A percentile compares a stretch with the other conserved stretches of the same genome.
These are phyloP conservation scores for Blastobotrys arbuscula DNA, from an alignment of 1,139 yeast species.

Conservation along the genomic window DNA sequence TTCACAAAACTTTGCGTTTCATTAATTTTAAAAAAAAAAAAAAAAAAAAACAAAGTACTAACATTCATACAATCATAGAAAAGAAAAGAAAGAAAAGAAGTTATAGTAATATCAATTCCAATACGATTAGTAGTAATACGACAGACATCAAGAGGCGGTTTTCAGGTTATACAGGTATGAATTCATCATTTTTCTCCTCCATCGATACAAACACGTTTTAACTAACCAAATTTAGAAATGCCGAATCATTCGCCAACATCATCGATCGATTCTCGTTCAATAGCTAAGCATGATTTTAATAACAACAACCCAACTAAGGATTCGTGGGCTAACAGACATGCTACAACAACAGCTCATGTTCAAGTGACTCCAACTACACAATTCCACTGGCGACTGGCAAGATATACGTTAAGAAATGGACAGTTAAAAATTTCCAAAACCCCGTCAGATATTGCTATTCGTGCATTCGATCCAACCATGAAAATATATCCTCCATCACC, in stretches of 20 bases:
- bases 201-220: no score
- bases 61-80: no score
- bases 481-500: slow-evolving; percentile 11
- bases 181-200: no score
- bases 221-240: no score
- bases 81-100: no score
- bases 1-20: background rate
- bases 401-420: slow-evolving; percentile 31
- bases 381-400: slow-evolving; percentile 29
- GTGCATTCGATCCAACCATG: slow-evolving; percentile 27
- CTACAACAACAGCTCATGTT: slow-evolving; percentile 8
- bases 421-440: slow-evolving; percentile 29
- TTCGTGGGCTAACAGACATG: slow-evolving; percentile 25
- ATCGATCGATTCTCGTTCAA: slow-evolving; percentile 9
- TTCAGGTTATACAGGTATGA: no score
- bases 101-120: no score
- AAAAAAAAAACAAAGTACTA: background rate
- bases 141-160: no score
- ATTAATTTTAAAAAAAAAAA: background rate
- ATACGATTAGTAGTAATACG: no score
- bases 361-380: slow-evolving; percentile 2
- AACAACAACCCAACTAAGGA: slow-evolving; percentile 10
- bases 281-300: background rate
- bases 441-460: slow-evolving; percentile 29
- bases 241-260: slow-evolving; percentile 12